These are phyloP conservation scores for Lecanicillium sp. DNA, from an alignment of 2,329 filamentous ascomycete genomes.

Conservation along the genomic window DNA sequence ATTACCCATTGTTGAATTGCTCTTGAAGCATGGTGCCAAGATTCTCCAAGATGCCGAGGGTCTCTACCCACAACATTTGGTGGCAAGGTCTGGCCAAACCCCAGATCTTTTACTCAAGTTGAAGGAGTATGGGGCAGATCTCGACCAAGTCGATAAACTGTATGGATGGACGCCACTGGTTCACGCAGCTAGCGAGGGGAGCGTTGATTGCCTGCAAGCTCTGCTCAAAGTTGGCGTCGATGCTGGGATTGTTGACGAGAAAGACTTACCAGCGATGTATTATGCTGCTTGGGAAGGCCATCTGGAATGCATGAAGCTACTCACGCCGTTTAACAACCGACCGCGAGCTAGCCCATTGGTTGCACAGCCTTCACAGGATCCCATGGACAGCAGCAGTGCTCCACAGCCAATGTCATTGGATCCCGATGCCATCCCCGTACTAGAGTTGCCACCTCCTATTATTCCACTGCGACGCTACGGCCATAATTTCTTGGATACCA, in stretches of 20 bases:
- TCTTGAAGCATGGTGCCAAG: slow-evolving; percentile 70
- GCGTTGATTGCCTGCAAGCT: slow-evolving; percentile 76
- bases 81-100: slow-evolving; percentile 78
- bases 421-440: slow-evolving; percentile 79
- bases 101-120: slow-evolving; percentile 73
- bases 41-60: slow-evolving; percentile 95
- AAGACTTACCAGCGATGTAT: slow-evolving; percentile 89
- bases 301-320: slow-evolving; percentile 83
- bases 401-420: slow-evolving; percentile 62
- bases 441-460: slow-evolving; percentile 90
- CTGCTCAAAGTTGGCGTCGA: slow-evolving; percentile 74
- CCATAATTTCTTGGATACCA: slow-evolving; percentile 97
- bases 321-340: slow-evolving; percentile 52
- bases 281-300: slow-evolving; percentile 98
- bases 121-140: slow-evolving; percentile 76
- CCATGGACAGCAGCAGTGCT: slow-evolving; percentile 38
- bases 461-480: slow-evolving; percentile 91
- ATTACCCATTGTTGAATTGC: slow-evolving; percentile 71
- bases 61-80: slow-evolving; percentile 91
- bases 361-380: slow-evolving; percentile 32
- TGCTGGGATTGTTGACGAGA: slow-evolving; percentile 78
- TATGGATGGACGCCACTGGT: slow-evolving; percentile 97
- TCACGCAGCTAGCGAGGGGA: slow-evolving; percentile 92
- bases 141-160: slow-evolving; percentile 89
- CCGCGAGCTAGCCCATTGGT: slow-evolving; percentile 35